Percentiles rank a stretch among this genome's conserved stretches.
These are phyloP conservation scores for Xylariaceae sp. DNA, from an alignment of 2,329 filamentous ascomycete genomes.

Conservation along the genomic window DNA sequence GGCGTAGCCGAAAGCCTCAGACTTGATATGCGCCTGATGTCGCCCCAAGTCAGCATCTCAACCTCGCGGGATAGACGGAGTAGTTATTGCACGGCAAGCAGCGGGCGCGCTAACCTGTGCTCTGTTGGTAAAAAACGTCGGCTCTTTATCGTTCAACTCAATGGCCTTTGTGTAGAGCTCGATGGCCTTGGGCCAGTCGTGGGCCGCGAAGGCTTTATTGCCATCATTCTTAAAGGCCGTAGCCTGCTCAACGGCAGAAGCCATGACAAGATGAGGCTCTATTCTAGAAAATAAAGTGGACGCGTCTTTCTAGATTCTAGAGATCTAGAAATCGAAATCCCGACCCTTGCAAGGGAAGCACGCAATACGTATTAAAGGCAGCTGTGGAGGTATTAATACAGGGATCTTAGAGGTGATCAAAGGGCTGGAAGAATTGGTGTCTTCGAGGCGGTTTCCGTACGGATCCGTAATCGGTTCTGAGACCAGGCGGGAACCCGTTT, in stretches of 20 bases:
- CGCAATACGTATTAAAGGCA: neutral
- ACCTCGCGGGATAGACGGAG: constrained; percentile 21
- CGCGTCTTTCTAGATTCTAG: neutral
- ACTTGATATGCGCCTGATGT: constrained; percentile 80
- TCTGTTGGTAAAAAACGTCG: constrained; percentile 89
- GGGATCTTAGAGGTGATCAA: too few relatives aligned
- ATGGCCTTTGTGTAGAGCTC: constrained; percentile 86
- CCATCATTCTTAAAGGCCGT: constrained; percentile 85
- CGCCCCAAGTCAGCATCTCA: constrained; percentile 42
- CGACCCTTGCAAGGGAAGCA: neutral
- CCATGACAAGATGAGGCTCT: constrained; percentile 31
- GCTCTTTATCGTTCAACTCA: constrained; percentile 72
- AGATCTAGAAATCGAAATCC: neutral
- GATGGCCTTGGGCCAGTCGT: constrained; percentile 80
- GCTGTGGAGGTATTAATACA: neutral
- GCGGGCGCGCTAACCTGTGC: constrained; percentile 64
- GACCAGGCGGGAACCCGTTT: neutral
- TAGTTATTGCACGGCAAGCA: constrained; percentile 6
- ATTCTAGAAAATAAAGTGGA: neutral
- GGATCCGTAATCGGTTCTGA: too few relatives aligned
- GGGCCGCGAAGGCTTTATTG: constrained; percentile 83
- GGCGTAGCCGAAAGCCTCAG: constrained; percentile 90
- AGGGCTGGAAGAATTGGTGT: too few relatives aligned
- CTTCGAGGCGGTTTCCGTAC: too few relatives aligned
- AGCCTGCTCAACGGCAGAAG: constrained; percentile 57